A percentile compares a stretch with the other conserved stretches of the same genome.
phyloP scores from a whole-genome alignment of 2,329 filamentous ascomycete species.

The Aciculosporium take region DNA sequence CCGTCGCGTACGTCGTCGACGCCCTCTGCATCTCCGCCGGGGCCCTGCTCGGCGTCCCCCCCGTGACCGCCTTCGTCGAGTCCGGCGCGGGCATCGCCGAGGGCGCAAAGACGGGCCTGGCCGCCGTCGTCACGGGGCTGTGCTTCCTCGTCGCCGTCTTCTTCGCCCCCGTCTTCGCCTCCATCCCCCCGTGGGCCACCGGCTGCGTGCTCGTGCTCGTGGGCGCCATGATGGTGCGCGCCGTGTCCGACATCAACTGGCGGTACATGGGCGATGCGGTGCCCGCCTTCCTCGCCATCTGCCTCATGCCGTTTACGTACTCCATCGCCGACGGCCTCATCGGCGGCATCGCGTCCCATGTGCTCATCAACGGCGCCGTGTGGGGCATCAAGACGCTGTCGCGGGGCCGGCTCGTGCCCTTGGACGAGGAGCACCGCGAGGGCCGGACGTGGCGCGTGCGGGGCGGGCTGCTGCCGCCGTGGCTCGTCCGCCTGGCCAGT shows the following conservation, averaged over 20 bases:
- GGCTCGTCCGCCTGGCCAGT: constrained; percentile 47
- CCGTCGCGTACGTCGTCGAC: constrained; percentile 72
- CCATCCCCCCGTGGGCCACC: constrained; percentile 79
- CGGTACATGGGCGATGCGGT: constrained; percentile 69
- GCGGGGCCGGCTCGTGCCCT: constrained; percentile 56
- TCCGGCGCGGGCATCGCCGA: constrained; percentile 84
- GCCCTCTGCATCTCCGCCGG: constrained; percentile 67
- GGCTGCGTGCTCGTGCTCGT: constrained; percentile 79
- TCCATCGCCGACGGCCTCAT: constrained; percentile 79
- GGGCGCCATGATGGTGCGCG: constrained; percentile 72
- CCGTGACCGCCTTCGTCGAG: constrained; percentile 78
- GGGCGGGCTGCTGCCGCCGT: constrained; percentile 61
- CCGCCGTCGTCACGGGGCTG: constrained; percentile 61
- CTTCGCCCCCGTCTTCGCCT: constrained; percentile 82
- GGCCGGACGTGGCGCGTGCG: constrained; percentile 66
- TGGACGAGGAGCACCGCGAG: constrained; percentile 64
- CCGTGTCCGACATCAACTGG: constrained; percentile 80
- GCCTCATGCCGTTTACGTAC: constrained; percentile 82
- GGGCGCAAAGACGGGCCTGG: constrained; percentile 74
- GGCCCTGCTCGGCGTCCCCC: constrained; percentile 60
- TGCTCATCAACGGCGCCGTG: constrained; percentile 56
- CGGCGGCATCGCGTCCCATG: constrained; percentile 63
- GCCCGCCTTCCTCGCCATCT: constrained; percentile 71
- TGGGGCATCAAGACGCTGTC: constrained; percentile 54
- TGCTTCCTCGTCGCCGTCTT: constrained; percentile 82